phyloP scores from a whole-genome alignment of 108 stramenopile genomes.

The Poteriospumella lacustris region DNA sequence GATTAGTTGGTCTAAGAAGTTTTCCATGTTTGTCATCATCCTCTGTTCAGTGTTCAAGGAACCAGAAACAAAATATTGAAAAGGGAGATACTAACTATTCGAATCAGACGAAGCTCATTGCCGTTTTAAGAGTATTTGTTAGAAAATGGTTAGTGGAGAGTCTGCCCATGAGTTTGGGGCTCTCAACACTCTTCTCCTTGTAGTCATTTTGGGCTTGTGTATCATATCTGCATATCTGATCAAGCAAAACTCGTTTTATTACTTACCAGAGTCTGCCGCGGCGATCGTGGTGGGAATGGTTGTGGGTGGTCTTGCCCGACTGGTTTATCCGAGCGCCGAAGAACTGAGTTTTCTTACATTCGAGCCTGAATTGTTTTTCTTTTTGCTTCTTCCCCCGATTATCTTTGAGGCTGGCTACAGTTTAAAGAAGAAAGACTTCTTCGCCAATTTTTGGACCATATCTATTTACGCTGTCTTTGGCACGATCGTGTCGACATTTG shows the following conservation, averaged over 20 bases:
- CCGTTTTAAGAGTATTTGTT: too few species aligned
- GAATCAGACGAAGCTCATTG: too few species aligned
- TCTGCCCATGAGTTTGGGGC: conserved; percentile 31
- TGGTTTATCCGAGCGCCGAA: conserved; percentile 41
- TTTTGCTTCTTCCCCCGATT: conserved; percentile 87
- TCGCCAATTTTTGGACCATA: conserved; percentile 87
- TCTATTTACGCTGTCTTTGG: conserved; percentile 82
- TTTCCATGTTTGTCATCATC: too few species aligned
- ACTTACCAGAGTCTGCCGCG: conserved; percentile 49
- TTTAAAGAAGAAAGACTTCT: conserved; percentile 66
- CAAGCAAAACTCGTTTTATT: conserved; percentile 47
- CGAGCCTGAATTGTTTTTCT: conserved; percentile 81
- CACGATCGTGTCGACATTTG: conserved; percentile 83
- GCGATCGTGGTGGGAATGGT: conserved; percentile 51
- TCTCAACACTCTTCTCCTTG: conserved; percentile 22
- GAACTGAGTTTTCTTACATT: conserved; percentile 51
- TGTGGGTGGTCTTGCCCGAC: conserved; percentile 46
- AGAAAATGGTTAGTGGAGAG: too few species aligned
- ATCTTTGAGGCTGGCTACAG: conserved; percentile 86
- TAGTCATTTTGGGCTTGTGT: conserved; percentile 46
- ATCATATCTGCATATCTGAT: conserved; percentile 48
- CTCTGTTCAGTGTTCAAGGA: too few species aligned
- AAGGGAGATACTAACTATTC: too few species aligned
- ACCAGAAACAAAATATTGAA: too few species aligned
- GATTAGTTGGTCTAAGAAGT: too few species aligned